Base-by-base conservation (phyloP, 2,329 filamentous ascomycete species). In the Rutstroemia sp. region DNA sequence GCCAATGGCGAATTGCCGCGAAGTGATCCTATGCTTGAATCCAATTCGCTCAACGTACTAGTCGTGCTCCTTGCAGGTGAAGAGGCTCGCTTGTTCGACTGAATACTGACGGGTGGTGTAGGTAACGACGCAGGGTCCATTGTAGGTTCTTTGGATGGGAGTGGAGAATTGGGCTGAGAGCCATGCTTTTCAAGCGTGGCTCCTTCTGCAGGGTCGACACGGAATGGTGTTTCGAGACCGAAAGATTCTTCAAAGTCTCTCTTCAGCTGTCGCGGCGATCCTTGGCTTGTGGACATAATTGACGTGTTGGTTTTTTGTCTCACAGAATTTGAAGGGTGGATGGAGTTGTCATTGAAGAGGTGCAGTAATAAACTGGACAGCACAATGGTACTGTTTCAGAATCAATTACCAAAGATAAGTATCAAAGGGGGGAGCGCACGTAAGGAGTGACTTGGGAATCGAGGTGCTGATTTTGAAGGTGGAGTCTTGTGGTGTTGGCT, bases 11-110 rank as follows among this genome's bases (percentile, higher is more conserved):
- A 58, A 5, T 12, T 12, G 21, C 39, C 56, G 38, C 58, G 38
- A 23, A 49, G 52, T 2, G 63, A 62, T 10, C 62, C 59, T 9
- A 61, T 65, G 9, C 49, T 44, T 2, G 62, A 58, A 47, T 55
- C 61, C 34, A 61, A 45, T 39, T 65, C 63, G 18, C 59, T 61
- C 25, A 68, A 57, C 1, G 61, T 62, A 23, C 57, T 58, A 0
- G 63, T 60, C 6, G 41, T 58, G 49, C 63, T 66, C n/a, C 52
- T 52, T 21, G 64, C 56, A 10, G 60, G 63, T 21, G 60, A 63
- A 2, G 25, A 18, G 10, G 59, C 58, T 49, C 62, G 47, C 44
- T 23, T 47, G 41, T 1, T 25, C 19, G 23, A 56, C 25, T 56
- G 47, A 19, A 38, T 45, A 19, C 46, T 52, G 21, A 54, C 34